Evolutionary conservation across 805 yeast species (phyloP).

Genomic region (Candida incommunis): DNA sequence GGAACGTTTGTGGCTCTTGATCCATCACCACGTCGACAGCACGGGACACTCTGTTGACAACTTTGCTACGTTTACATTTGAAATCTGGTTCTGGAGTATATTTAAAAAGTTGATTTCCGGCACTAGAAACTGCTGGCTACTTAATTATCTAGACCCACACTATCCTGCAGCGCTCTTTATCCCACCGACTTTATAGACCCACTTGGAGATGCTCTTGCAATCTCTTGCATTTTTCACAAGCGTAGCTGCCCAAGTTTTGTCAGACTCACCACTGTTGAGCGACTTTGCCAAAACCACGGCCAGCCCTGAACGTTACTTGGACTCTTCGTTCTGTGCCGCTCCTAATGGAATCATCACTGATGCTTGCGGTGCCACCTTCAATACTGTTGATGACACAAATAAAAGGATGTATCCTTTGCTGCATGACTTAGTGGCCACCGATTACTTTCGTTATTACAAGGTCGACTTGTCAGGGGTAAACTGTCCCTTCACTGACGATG

Average conservation of each 20-base stretch:
- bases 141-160: too few species aligned
- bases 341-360: not conserved
- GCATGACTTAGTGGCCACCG: not conserved
- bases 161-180: too few species aligned
- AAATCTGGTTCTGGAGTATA: too few species aligned
- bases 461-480: slow-evolving; percentile 52
- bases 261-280: not conserved
- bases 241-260: too few species aligned
- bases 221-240: too few species aligned
- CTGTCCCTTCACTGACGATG: slow-evolving; percentile 77
- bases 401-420: not conserved
- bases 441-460: slow-evolving; percentile 74
- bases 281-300: not conserved
- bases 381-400: not conserved
- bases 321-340: not conserved
- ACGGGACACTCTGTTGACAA: too few species aligned
- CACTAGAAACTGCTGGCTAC: too few species aligned
- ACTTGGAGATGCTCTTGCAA: too few species aligned
- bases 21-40: too few species aligned
- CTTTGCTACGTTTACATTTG: too few species aligned
- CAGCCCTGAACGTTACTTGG: not conserved
- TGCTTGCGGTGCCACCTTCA: not conserved
- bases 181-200: too few species aligned
- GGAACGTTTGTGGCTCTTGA: too few species aligned
- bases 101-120: not conserved